Conservation (phyloP, 345 rosid species). For the Eucalyptus sp. region DNA sequence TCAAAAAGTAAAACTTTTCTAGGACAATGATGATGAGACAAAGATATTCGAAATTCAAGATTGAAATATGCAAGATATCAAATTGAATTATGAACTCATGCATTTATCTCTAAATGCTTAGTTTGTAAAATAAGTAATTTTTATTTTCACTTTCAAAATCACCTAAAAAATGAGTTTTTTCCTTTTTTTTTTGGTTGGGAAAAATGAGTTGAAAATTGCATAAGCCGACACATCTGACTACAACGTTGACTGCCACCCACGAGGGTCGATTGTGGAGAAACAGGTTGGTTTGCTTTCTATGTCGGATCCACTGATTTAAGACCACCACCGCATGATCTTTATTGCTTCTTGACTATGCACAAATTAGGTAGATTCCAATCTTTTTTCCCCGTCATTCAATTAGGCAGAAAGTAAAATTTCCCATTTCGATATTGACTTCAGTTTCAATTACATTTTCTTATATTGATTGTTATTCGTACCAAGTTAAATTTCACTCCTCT, state of each 20-base stretch:
- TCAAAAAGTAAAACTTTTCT: neutral
- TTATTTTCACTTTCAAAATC: neutral
- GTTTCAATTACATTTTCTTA: neutral
- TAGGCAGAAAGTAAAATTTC: neutral
- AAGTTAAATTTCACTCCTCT: neutral
- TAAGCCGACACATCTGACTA: neutral
- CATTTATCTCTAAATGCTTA: neutral
- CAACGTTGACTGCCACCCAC: neutral
- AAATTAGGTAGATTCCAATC: neutral
- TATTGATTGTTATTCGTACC: accelerated
- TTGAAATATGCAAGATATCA: neutral
- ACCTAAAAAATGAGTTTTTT: neutral
- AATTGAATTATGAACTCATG: neutral
- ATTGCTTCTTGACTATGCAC: neutral
- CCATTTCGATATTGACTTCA: neutral
- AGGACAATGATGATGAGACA: neutral
- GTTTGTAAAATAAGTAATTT: neutral
- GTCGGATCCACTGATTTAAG: neutral
- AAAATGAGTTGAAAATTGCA: neutral
- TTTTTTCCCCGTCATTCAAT: neutral
- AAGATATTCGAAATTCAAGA: neutral
- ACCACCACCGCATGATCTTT: neutral
- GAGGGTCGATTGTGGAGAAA: neutral
- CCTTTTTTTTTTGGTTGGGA: too few relatives aligned
- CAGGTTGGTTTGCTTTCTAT: neutral